Conservation (phyloP, 352 stramenopile species). For the Peronosclerospora sorghi region DNA sequence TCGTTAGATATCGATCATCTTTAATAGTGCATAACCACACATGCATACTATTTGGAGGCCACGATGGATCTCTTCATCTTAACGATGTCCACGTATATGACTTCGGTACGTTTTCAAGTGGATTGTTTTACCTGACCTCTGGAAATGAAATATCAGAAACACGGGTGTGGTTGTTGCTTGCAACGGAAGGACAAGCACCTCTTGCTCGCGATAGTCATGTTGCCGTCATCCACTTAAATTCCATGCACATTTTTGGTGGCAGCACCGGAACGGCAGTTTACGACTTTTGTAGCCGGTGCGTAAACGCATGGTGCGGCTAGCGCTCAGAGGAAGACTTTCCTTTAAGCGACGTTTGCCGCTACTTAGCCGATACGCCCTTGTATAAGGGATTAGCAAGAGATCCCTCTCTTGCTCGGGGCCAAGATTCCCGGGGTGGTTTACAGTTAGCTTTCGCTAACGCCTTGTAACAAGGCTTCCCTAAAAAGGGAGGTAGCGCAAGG, state of each 20-base stretch:
- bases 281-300: no score
- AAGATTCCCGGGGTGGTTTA: no score
- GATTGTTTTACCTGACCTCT: not conserved
- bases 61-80: constrained; percentile 95
- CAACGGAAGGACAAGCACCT: constrained; percentile 83
- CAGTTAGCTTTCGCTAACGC: no score
- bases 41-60: constrained; percentile 92
- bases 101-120: constrained; percentile 57
- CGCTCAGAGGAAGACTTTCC: no score
- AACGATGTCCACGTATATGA: constrained; percentile 96
- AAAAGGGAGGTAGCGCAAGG: no score
- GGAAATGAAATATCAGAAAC: constrained; percentile 26
- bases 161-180: constrained; percentile 83
- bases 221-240: constrained; percentile 87
- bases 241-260: constrained; percentile 93
- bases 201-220: constrained; percentile 96
- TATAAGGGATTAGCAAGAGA: no score
- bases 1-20: constrained; percentile 76
- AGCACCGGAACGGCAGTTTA: constrained; percentile 95
- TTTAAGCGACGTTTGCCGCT: no score
- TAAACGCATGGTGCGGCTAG: no score
- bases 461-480: no score
- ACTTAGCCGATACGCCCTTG: no score
- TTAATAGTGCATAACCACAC: constrained; percentile 89
- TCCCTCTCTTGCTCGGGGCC: no score